Evolutionary conservation across 2,329 filamentous ascomycete species (phyloP), one percentile per base, ranked within the genome.

Genomic region (Botrytis pseudocinerea): DNA sequence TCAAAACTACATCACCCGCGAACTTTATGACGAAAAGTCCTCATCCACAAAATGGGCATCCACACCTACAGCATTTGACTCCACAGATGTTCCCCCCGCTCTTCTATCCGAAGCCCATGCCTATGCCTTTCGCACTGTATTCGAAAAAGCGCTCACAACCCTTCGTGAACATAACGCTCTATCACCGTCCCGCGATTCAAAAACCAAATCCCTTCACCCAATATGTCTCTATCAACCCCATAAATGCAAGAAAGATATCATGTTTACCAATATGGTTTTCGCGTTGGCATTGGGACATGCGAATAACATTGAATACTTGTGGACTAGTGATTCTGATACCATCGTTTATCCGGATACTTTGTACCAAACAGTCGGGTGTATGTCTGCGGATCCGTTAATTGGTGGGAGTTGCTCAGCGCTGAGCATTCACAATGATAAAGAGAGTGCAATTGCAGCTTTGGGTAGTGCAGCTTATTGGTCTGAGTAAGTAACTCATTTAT

Each of bases 221-320:
- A 75, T 82, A 20, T 82, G 81, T 70, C 72, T 83, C 25, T 79
- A 78, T 44, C 81, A 83, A 74, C 82, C 81, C 4, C 82, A 83
- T 69, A 75, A 80, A 74, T 81, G 81, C 78, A 83, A 83, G 74
- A 83, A 83, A 62, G 82, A 79, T 12, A 80, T 83, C 64, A 82
- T 83, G 81, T 83, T 83, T 68, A 82, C 81, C 9, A 78, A 80
- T 20, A 81, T 82, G 71, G 76, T 82, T 25, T 80, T 82, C 65
- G 77, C 78, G 1, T 76, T 81, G 25, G 80, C 81, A 1, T 76
- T 83, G 16, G 77, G 80, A 7, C 79, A 82, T 44, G 75, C 77
- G 20, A 75, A 81, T 2, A 78, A 78, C 2, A 75, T 82, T 38
- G 81, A 82, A 44, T 82, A 80, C 66, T 72, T 83, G 1, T 83